Conservation (phyloP, 305 asterid genomes). For the Nicotiana rustica region DNA sequence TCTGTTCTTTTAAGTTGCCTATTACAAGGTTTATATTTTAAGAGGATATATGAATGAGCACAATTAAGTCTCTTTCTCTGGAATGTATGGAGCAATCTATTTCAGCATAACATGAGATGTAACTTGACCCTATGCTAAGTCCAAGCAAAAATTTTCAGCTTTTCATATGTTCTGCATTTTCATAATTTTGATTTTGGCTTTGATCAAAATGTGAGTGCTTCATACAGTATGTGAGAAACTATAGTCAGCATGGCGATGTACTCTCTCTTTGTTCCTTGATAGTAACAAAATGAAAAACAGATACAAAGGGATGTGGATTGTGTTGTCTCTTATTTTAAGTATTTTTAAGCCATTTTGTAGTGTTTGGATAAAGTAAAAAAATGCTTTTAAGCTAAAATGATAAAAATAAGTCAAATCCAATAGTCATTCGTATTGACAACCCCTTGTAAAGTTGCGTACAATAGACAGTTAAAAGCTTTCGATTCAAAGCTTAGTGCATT, state of each 20-base stretch:
- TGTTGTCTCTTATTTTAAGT: not conserved
- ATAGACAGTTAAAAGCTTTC: not conserved
- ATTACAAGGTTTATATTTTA: conserved; percentile 1
- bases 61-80: not conserved
- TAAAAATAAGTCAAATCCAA: too few relatives aligned
- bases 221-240: not conserved
- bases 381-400: too few relatives aligned
- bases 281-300: not conserved
- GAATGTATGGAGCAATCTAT: not conserved
- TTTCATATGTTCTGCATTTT: conserved; percentile 24
- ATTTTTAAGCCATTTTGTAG: too few relatives aligned
- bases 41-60: not conserved
- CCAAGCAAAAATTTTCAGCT: not conserved
- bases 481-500: too few relatives aligned
- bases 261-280: not conserved
- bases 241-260: not conserved
- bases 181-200: not conserved
- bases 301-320: not conserved
- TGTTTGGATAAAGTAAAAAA: too few relatives aligned
- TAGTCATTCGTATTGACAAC: too few relatives aligned
- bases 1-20: conserved; percentile 11
- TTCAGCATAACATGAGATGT: not conserved
- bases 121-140: not conserved
- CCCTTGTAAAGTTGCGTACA: not conserved
- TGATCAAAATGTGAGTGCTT: not conserved